These are phyloP conservation scores for Metarhizium sp. DNA, from an alignment of 2,329 filamentous ascomycete genomes.

Conservation along the genomic window DNA sequence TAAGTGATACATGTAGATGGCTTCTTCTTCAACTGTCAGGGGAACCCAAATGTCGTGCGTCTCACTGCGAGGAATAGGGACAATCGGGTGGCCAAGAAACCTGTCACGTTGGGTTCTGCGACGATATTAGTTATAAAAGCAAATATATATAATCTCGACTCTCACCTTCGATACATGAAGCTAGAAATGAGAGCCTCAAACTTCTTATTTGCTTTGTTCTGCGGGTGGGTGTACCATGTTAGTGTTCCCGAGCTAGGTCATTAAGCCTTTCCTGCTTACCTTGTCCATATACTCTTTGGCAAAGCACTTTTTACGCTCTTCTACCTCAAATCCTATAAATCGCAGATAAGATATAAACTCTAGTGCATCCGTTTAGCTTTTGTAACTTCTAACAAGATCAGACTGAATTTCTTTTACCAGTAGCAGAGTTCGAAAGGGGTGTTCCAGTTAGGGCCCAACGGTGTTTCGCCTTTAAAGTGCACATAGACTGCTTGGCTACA, in stretches of 20 bases:
- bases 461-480: constrained; percentile 17
- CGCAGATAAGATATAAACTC: constrained; percentile 27
- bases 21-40: constrained; percentile 15
- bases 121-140: background rate
- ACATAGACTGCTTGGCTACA: constrained; percentile 10
- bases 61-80: constrained; percentile 13
- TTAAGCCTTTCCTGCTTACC: constrained; percentile 7
- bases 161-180: constrained; percentile 21
- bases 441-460: constrained; percentile 28
- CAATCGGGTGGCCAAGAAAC: constrained; percentile 17
- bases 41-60: constrained; percentile 13
- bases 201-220: constrained; percentile 8
- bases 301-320: background rate
- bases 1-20: constrained; percentile 15
- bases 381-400: background rate
- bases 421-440: constrained; percentile 21
- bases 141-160: background rate
- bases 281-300: constrained; percentile 8
- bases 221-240: background rate
- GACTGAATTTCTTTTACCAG: constrained; percentile 14
- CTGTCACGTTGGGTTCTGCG: constrained; percentile 16
- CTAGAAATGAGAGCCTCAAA: constrained; percentile 13
- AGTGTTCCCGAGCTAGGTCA: background rate
- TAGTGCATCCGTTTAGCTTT: constrained; percentile 8
- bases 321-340: constrained; percentile 17